These are phyloP conservation scores for Ceratobasidium sp. DNA, from an alignment of 1,284 basidiomycete species.

Conservation along the genomic window DNA sequence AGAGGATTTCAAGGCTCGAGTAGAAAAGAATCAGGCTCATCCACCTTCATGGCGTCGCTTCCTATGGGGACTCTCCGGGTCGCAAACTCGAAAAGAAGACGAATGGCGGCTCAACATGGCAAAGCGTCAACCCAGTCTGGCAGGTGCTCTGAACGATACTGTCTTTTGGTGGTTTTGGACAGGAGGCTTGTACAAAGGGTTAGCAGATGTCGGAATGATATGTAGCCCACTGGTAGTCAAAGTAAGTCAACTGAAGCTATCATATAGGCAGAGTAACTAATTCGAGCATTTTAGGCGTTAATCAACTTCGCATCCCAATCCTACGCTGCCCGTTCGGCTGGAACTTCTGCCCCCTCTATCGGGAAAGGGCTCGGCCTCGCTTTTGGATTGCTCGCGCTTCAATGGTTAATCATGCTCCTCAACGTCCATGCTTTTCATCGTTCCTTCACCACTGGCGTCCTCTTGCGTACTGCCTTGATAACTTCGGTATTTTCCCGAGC, in stretches of 20 bases:
- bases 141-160: conserved; percentile 78
- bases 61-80: conserved; percentile 12
- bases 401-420: conserved; percentile 70
- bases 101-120: conserved; percentile 69
- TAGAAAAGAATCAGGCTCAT: neutral
- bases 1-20: conserved; percentile 10
- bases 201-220: conserved; percentile 73
- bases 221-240: conserved; percentile 79
- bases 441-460: conserved; percentile 69
- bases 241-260: conserved; percentile 49
- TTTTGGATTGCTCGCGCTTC: conserved; percentile 72
- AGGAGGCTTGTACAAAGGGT: conserved; percentile 75
- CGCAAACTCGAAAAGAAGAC: conserved; percentile 53
- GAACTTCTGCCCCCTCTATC: conserved; percentile 60
- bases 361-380: conserved; percentile 80
- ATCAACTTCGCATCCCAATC: conserved; percentile 76
- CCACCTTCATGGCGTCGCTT: conserved; percentile 9
- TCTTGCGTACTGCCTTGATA: conserved; percentile 84
- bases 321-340: conserved; percentile 60
- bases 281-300: conserved; percentile 58
- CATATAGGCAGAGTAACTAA: neutral
- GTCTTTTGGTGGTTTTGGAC: conserved; percentile 84
- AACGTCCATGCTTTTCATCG: conserved; percentile 79
- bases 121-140: conserved; percentile 69
- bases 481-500: conserved; percentile 84